Evolutionary conservation across 805 yeast species (phyloP), one percentile per base, ranked within the genome.

Genomic region (Alloascoidea hylecoeti): DNA sequence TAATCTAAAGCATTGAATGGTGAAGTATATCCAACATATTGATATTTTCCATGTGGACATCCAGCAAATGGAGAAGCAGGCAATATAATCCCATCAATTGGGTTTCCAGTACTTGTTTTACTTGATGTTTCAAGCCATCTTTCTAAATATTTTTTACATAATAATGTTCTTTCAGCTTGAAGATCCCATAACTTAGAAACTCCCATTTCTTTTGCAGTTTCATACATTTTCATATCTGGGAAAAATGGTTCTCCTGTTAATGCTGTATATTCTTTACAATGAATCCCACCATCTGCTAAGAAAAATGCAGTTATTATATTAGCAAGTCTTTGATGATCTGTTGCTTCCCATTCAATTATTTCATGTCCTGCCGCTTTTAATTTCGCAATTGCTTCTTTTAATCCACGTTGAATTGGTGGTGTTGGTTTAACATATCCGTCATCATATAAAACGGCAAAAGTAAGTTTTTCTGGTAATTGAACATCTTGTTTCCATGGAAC

Each of bases 341-440:
- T 47, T 18, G 68, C 65, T n/a, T 61, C 58, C 66, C 74, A 63
- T 37, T 66, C 66, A 35, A 73, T 58, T 6, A 70, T 61, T 41
- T 66, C 69, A 46, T 70, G 75, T 17, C 79, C 72, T 1, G 82
- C 78, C 1, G 58, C 66, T 40, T 60, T 53, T 47, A 82, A 64
- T 46, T 72, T 75, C 5, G 58, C 67, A 14, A 60, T 77, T 4
- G 72, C 69, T 36, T 60, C 57, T 43, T 72, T 60, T 50, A 82
- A 58, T 9, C 64, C 72, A 42, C 78, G 58, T 4, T 53, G 45
- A 14, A 75, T 61, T 5, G 79, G 77, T 1, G 80, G 79, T 17
- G 68, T 68, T 9, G 78, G 78, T 40, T 61, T 55, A 13, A 68
- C 61, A 18, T 52, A 46, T 5, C 59, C 57, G 47, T 74, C 77